Conservation (phyloP, 2,329 filamentous ascomycete species). For the Thielaviopsis ethacetica region DNA sequence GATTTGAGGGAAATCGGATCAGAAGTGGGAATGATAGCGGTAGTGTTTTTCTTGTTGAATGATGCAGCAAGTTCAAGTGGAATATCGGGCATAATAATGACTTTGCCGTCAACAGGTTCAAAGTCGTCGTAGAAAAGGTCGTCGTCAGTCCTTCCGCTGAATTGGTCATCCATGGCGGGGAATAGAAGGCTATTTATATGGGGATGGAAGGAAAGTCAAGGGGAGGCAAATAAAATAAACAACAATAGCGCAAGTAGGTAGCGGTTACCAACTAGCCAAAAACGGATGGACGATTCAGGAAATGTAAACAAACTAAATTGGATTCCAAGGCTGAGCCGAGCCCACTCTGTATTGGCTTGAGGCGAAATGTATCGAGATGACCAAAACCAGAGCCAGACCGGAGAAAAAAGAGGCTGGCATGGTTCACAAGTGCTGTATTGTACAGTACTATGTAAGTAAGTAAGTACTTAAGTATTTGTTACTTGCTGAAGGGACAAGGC, state of each 20-base stretch:
- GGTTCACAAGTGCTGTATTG: too few relatives aligned
- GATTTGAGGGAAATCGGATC: background rate
- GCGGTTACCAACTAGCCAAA: background rate
- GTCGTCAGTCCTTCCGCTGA: slow-evolving; percentile 43
- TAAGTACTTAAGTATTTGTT: too few relatives aligned
- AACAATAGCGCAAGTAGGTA: too few relatives aligned
- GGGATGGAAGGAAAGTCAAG: background rate
- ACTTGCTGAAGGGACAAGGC: too few relatives aligned
- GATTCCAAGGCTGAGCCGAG: background rate
- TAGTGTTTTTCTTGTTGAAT: slow-evolving; percentile 5
- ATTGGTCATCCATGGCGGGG: slow-evolving; percentile 40
- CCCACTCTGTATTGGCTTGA: background rate
- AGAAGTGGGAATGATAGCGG: background rate
- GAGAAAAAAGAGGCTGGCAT: background rate
- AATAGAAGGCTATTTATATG: background rate
- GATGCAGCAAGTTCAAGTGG: slow-evolving; percentile 8
- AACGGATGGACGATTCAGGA: background rate
- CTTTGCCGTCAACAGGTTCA: slow-evolving; percentile 31
- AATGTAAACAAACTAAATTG: too few relatives aligned
- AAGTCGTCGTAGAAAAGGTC: slow-evolving; percentile 48
- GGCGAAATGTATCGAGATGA: too few relatives aligned
- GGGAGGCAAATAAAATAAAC: background rate
- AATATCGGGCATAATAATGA: slow-evolving; percentile 14
- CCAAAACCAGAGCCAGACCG: background rate
- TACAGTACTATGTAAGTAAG: too few relatives aligned